These are phyloP conservation scores for Lunasporangiospora selenospora DNA, from an alignment of 192 early-diverging fungal species.

Conservation along the genomic window DNA sequence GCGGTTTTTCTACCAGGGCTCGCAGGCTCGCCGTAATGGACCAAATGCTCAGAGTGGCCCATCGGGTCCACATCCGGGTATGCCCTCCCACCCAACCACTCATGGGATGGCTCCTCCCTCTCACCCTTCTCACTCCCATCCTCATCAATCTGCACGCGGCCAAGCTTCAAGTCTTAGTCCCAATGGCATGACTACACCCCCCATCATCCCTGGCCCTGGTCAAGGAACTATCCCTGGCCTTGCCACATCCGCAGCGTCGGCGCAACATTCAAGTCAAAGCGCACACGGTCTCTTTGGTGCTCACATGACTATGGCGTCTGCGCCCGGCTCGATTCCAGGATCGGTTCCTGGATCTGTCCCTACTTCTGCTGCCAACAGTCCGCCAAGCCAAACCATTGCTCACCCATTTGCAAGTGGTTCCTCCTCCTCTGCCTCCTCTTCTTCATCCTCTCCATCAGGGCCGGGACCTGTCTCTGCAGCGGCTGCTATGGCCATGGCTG, in stretches of 20 bases:
- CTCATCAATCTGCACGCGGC: not conserved
- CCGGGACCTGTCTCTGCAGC: not conserved
- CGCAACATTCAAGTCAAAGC: too few relatives aligned
- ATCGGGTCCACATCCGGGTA: too few relatives aligned
- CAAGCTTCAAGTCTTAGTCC: not conserved
- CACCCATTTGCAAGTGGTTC: too few relatives aligned
- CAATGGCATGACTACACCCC: constrained; percentile 23
- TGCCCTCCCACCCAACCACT: too few relatives aligned
- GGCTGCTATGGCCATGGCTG: too few relatives aligned
- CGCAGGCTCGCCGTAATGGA: constrained; percentile 35
- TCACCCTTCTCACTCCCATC: constrained; percentile 1
- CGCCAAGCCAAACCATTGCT: constrained; percentile 16
- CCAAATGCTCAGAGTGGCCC: constrained; percentile 1
- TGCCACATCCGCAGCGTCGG: too few relatives aligned
- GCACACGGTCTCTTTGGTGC: not conserved
- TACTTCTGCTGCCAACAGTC: constrained; percentile 32
- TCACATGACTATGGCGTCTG: not conserved
- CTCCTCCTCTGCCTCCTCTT: constrained; percentile 6
- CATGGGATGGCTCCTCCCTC: constrained; percentile 5
- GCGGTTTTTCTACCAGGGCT: constrained; percentile 46
- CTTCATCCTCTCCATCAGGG: not conserved
- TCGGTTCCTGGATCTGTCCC: constrained; percentile 26
- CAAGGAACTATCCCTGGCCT: constrained; percentile 37
- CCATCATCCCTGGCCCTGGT: constrained; percentile 43
- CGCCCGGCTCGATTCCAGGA: constrained; percentile 9